A percentile compares a stretch with the other conserved stretches of the same genome.
phyloP scores from a whole-genome alignment of 2,329 filamentous ascomycete species.

The Fusarium secorum region DNA sequence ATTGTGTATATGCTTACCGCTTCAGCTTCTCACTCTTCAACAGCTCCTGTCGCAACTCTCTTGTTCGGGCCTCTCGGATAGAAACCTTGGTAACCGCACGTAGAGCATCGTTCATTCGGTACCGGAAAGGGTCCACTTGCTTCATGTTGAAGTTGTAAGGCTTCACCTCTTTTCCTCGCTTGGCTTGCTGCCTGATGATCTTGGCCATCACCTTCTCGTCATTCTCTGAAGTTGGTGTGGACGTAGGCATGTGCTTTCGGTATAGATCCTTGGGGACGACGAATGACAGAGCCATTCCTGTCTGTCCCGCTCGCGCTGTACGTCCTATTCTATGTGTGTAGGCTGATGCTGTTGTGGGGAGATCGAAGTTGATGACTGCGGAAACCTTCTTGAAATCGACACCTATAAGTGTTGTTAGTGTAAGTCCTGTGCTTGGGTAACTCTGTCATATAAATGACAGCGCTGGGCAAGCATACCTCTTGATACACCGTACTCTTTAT shows the following conservation, averaged over 20 bases:
- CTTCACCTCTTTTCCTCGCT: conserved; percentile 81
- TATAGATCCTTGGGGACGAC: conserved; percentile 83
- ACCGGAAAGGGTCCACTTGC: conserved; percentile 91
- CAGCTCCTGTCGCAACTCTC: conserved; percentile 87
- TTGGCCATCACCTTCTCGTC: conserved; percentile 86
- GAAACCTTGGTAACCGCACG: conserved; percentile 89
- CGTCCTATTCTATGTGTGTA: conserved; percentile 98
- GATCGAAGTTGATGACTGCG: conserved; percentile 95
- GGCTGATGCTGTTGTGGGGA: conserved; percentile 85
- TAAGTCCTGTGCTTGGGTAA: neutral
- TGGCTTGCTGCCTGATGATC: conserved; percentile 80
- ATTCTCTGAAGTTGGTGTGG: conserved; percentile 75
- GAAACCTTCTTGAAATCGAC: conserved; percentile 97
- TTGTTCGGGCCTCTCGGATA: conserved; percentile 86
- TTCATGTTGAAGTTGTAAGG: conserved; percentile 95
- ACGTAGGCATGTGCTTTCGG: conserved; percentile 89
- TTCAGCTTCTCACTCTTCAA: conserved; percentile 94
- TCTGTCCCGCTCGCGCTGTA: conserved; percentile 88
- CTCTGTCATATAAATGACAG: neutral
- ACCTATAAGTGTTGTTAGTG: conserved; percentile 37
- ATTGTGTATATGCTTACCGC: conserved; percentile 52
- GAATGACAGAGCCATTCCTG: conserved; percentile 95
- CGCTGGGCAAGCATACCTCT: conserved; percentile 63
- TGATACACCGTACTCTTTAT: conserved; percentile 94
- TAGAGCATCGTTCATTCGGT: conserved; percentile 92